These are phyloP conservation scores for Gastrodia elata DNA, from an alignment of 106 monocot genomes.

Conservation along the genomic window DNA sequence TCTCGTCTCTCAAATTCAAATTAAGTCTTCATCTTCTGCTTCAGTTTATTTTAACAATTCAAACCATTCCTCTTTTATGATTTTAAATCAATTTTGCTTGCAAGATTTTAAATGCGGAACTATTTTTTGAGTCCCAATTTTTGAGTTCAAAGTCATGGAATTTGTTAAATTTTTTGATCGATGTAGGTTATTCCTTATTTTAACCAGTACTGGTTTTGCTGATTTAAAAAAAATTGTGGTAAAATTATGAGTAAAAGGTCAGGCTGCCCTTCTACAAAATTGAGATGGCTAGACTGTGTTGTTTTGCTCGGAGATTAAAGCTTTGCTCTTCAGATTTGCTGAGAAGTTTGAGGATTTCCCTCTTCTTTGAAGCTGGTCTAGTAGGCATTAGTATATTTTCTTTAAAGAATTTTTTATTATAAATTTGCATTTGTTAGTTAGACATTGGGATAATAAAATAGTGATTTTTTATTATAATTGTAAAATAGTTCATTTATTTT, in stretches of 20 bases:
- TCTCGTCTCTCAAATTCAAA: too few species aligned
- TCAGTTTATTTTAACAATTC: not conserved
- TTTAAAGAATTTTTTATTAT: too few species aligned
- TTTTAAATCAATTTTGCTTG: not conserved
- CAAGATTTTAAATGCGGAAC: not conserved
- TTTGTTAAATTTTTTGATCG: too few species aligned
- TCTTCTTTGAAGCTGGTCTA: constrained; percentile 3
- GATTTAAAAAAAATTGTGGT: too few species aligned
- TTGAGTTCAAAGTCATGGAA: too few species aligned
- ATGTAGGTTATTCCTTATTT: not conserved
- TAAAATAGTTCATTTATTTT: too few species aligned
- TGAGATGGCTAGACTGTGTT: not conserved
- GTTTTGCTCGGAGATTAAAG: constrained; percentile 4
- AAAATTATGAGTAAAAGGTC: not conserved
- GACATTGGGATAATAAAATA: too few species aligned
- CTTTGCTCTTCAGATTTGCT: constrained; percentile 5
- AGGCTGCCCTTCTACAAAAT: not conserved
- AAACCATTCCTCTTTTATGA: not conserved
- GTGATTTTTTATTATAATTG: too few species aligned
- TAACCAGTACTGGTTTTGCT: not conserved
- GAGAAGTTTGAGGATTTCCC: not conserved
- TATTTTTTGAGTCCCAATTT: not conserved
- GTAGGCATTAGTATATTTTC: constrained; percentile 3
- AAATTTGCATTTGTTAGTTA: too few species aligned
- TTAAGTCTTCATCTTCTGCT: not conserved